phyloP scores from a whole-genome alignment of 139 green algal genomes.

The Micractinium conductrix region DNA sequence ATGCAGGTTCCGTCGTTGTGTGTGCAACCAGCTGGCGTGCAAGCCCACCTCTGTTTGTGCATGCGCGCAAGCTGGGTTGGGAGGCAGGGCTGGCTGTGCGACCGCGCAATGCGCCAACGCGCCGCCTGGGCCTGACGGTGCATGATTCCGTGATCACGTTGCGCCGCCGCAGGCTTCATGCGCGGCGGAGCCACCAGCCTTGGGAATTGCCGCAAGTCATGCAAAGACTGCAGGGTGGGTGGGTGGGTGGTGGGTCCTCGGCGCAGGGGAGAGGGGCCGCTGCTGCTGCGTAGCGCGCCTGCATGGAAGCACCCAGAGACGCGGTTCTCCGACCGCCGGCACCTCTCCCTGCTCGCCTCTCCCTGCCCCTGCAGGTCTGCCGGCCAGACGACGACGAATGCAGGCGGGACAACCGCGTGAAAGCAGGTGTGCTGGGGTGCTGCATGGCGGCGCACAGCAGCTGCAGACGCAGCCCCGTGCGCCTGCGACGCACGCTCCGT shows the following conservation, averaged over 20 bases:
- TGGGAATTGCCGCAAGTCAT: conserved; percentile 8
- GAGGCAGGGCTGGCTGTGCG: too few species aligned
- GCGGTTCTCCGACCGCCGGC: neutral
- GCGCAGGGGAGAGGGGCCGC: neutral
- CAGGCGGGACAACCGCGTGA: conserved; percentile 28
- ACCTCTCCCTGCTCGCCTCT: neutral
- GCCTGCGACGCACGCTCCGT: too few species aligned
- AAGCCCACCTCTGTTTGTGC: too few species aligned
- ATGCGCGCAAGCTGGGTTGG: too few species aligned
- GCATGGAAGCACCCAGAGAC: neutral
- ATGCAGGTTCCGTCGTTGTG: too few species aligned
- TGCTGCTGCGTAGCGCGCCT: neutral
- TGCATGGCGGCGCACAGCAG: too few species aligned
- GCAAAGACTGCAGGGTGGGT: conserved; percentile 16
- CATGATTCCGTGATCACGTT: too few species aligned
- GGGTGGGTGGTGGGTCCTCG: neutral
- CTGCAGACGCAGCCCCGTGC: too few species aligned
- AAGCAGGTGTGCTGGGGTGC: too few species aligned
- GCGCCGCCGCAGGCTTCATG: conserved; percentile 28
- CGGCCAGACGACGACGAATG: neutral
- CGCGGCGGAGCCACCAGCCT: conserved; percentile 9
- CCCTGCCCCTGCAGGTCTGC: conserved; percentile 7
- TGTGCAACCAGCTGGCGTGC: too few species aligned
- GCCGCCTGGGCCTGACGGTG: too few species aligned
- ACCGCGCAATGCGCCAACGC: too few species aligned